These are phyloP conservation scores for Mortierella sp. DNA, from an alignment of 371 early-diverging fungal genomes.

Conservation along the genomic window DNA sequence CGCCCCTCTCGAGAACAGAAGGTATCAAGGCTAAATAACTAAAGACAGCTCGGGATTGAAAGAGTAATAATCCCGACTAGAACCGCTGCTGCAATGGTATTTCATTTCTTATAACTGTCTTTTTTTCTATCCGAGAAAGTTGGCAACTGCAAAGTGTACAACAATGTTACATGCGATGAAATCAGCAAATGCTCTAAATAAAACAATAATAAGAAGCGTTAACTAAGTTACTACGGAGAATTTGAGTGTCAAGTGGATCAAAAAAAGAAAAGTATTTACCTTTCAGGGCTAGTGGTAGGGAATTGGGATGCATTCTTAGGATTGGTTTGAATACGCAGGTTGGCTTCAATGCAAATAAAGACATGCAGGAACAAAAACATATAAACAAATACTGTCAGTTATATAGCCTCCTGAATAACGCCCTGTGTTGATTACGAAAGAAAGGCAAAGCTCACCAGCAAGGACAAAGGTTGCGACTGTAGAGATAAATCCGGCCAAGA, in stretches of 20 bases:
- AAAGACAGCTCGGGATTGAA: no score
- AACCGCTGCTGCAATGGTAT: neutral
- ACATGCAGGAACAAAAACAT: neutral
- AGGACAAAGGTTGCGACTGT: slow-evolving; percentile 95
- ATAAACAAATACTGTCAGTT: neutral
- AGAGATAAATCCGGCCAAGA: slow-evolving; percentile 94
- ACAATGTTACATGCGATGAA: slow-evolving; percentile 77
- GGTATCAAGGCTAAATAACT: no score
- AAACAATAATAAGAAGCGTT: neutral
- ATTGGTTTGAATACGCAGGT: slow-evolving; percentile 82
- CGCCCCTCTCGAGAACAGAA: neutral
- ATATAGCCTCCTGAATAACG: neutral
- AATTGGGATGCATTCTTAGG: slow-evolving; percentile 70
- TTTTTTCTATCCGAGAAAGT: slow-evolving; percentile 77
- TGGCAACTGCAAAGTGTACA: slow-evolving; percentile 81
- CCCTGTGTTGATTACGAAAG: no score
- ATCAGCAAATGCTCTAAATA: slow-evolving; percentile 79
- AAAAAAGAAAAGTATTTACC: slow-evolving; percentile 44
- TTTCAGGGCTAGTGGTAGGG: slow-evolving; percentile 67
- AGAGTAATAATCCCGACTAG: no score
- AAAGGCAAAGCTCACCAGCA: slow-evolving; percentile 71
- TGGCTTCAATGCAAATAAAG: slow-evolving; percentile 35
- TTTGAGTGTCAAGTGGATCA: neutral
- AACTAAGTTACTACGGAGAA: neutral
- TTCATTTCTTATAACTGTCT: neutral